Conservation (phyloP, 164 flowering plant species). For the Macadamia tetraphylla region DNA sequence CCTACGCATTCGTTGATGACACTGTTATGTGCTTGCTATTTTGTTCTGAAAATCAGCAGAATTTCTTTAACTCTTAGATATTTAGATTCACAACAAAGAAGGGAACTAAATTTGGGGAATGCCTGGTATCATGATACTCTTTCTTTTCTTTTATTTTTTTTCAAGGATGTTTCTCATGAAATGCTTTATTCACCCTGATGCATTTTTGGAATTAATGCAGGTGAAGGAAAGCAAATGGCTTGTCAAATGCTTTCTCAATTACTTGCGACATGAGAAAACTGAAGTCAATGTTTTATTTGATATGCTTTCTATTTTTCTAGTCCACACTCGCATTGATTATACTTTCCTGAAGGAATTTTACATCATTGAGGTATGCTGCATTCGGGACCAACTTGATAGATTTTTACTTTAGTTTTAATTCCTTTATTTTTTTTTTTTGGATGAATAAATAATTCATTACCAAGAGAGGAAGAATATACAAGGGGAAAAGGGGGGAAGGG, state of each 20-base stretch:
- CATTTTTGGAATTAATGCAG: conserved; percentile 33
- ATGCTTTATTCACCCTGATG: neutral
- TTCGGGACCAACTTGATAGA: neutral
- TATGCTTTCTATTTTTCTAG: conserved; percentile 84
- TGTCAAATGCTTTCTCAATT: conserved; percentile 93
- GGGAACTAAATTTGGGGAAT: too few relatives aligned
- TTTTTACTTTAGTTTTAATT: neutral
- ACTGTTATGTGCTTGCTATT: too few relatives aligned
- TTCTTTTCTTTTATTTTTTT: neutral
- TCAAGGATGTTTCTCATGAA: neutral
- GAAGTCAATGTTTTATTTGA: conserved; percentile 94
- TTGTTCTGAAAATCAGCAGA: too few relatives aligned
- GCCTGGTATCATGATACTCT: too few relatives aligned
- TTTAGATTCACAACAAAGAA: too few relatives aligned
- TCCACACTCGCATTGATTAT: conserved; percentile 82
- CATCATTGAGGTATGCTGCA: conserved; percentile 75
- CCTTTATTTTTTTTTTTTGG: neutral
- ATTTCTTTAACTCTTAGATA: too few relatives aligned
- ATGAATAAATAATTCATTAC: too few relatives aligned
- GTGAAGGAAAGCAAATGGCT: conserved; percentile 99
- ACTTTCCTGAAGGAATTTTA: conserved; percentile 98
- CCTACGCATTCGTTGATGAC: too few relatives aligned
- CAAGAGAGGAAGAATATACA: too few relatives aligned
- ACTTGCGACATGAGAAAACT: conserved; percentile 77
- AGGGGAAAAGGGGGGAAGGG: too few relatives aligned